Conservation (phyloP, 352 stramenopile species). For the Phytophthora tentaculata region DNA sequence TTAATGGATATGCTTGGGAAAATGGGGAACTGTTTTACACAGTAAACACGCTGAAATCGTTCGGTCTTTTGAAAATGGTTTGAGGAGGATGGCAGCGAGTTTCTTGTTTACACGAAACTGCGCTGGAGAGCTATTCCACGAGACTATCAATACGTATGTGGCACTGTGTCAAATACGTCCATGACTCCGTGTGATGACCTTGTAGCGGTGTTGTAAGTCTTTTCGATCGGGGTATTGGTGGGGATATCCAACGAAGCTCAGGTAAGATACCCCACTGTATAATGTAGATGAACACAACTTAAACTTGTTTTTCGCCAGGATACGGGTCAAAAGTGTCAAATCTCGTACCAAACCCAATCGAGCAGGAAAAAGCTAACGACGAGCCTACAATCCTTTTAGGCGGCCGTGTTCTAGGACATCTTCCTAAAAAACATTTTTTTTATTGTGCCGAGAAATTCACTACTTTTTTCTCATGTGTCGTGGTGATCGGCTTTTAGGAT, state of each 20-base stretch:
- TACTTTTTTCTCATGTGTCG: no score
- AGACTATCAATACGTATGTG: conserved; percentile 18
- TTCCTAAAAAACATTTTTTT: no score
- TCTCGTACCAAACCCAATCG: no score
- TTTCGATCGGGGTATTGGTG: conserved; percentile 2
- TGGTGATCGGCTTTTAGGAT: no score
- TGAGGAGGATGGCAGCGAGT: conserved; percentile 15
- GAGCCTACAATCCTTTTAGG: no score
- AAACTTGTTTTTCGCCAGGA: no score
- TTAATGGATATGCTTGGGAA: conserved; percentile 22
- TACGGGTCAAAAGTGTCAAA: no score
- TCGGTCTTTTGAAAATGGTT: conserved; percentile 26
- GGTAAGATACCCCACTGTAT: no score
- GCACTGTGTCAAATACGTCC: neutral
- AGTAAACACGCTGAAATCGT: conserved; percentile 18
- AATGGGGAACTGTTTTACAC: conserved; percentile 23
- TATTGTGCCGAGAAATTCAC: no score
- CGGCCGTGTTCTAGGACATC: no score
- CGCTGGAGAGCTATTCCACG: conserved; percentile 16
- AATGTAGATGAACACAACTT: no score
- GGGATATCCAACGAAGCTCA: neutral
- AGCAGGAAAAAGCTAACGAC: no score
- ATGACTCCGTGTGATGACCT: neutral
- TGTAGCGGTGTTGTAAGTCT: neutral
- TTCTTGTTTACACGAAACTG: conserved; percentile 22